These are phyloP conservation scores for Claviceps maximensis DNA, from an alignment of 2,329 filamentous ascomycete genomes.

Conservation along the genomic window DNA sequence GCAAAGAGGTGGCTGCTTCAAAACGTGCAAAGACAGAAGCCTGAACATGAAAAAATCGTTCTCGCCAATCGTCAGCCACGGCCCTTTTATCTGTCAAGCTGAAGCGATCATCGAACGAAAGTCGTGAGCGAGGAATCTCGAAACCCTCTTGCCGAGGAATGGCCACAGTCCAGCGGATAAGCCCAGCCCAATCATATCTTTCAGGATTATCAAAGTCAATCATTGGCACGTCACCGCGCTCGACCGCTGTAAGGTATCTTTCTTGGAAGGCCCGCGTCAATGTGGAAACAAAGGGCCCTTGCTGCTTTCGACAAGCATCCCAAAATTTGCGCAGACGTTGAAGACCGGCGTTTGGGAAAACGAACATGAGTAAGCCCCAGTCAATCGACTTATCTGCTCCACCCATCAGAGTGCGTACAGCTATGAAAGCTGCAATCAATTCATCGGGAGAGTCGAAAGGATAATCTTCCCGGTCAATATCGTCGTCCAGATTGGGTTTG, in stretches of 20 bases:
- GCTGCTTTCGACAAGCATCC: conserved; percentile 36
- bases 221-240: conserved; percentile 42
- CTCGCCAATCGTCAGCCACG: conserved; percentile 33
- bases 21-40: conserved; percentile 45
- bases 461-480: not conserved
- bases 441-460: conserved; percentile 13
- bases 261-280: conserved; percentile 49
- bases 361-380: conserved; percentile 43
- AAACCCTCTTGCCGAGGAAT: conserved; percentile 33
- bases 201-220: conserved; percentile 51
- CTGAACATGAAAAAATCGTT: conserved; percentile 40
- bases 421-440: conserved; percentile 44
- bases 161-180: conserved; percentile 54
- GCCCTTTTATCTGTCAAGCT: conserved; percentile 23
- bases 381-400: conserved; percentile 47
- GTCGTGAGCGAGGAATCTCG: conserved; percentile 33
- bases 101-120: conserved; percentile 30
- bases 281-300: conserved; percentile 38
- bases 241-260: conserved; percentile 53
- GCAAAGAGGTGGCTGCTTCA: conserved; percentile 36
- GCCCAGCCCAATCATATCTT: conserved; percentile 52
- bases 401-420: conserved; percentile 44
- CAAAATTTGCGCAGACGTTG: conserved; percentile 42
- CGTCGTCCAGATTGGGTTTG: not conserved
- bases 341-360: conserved; percentile 41